phyloP scores from a whole-genome alignment of 768 basidiomycete genomes.

The Pisolithus microcarpus region DNA sequence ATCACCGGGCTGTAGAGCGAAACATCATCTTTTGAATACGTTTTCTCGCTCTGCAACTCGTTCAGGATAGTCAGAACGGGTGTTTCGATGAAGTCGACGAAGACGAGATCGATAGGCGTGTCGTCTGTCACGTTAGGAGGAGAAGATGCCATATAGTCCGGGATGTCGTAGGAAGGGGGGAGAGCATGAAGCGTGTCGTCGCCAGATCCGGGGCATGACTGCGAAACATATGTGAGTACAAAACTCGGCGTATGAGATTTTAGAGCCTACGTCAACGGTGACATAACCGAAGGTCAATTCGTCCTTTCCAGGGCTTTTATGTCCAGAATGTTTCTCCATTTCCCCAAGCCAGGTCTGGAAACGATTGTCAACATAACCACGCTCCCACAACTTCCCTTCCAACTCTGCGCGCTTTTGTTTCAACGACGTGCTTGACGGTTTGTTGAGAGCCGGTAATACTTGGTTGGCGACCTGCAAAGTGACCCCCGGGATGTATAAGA shows the following conservation, averaged over 20 bases:
- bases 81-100: slow-evolving; percentile 55
- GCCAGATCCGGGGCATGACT: slow-evolving; percentile 62
- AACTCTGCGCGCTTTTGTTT: slow-evolving; percentile 22
- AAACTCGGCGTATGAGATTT: background rate
- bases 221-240: background rate
- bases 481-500: slow-evolving; percentile 51
- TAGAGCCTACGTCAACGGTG: slow-evolving; percentile 45
- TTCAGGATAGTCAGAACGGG: slow-evolving; percentile 50
- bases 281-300: slow-evolving; percentile 65
- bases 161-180: slow-evolving; percentile 42
- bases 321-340: slow-evolving; percentile 36
- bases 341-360: slow-evolving; percentile 48
- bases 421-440: slow-evolving; percentile 20
- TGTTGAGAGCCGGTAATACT: slow-evolving; percentile 45
- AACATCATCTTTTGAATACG: background rate
- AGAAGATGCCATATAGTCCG: slow-evolving; percentile 49
- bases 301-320: slow-evolving; percentile 29
- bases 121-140: slow-evolving; percentile 40
- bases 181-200: slow-evolving; percentile 61
- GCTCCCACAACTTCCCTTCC: slow-evolving; percentile 22
- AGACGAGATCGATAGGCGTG: slow-evolving; percentile 59
- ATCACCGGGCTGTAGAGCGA: background rate
- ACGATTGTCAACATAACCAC: slow-evolving; percentile 42
- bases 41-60: slow-evolving; percentile 14
- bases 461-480: slow-evolving; percentile 40